phyloP scores from a whole-genome alignment of 345 rosid species.

The Schrenkiella parvula region DNA sequence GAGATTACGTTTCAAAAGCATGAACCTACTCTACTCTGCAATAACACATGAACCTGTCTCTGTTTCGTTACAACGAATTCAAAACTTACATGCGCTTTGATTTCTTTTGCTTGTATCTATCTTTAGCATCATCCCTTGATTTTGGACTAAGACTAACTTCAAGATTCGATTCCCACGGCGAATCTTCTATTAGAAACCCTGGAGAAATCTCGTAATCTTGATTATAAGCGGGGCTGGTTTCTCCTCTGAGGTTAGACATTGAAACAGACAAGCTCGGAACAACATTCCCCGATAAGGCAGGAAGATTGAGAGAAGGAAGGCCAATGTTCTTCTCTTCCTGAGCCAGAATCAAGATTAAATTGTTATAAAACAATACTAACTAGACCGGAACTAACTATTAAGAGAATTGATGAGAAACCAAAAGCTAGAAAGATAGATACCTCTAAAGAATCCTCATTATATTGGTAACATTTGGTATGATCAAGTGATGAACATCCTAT shows the following conservation, averaged over 20 bases:
- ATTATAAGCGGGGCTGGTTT: conserved; percentile 49
- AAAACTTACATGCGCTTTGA: conserved; percentile 57
- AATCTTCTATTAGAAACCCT: conserved; percentile 43
- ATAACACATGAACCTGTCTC: background rate
- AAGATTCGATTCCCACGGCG: conserved; percentile 64
- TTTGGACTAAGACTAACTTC: conserved; percentile 49
- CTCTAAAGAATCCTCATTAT: conserved; percentile 27
- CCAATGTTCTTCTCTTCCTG: conserved; percentile 35
- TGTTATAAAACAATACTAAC: background rate
- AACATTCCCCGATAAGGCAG: conserved; percentile 34
- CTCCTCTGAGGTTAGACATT: conserved; percentile 56
- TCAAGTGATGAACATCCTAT: conserved; percentile 18
- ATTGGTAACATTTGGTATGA: conserved; percentile 31
- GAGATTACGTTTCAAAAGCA: background rate
- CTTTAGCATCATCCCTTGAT: conserved; percentile 69
- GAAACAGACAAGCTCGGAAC: conserved; percentile 52
- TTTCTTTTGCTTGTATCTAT: conserved; percentile 82
- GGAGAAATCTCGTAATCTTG: conserved; percentile 65
- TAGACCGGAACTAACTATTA: background rate
- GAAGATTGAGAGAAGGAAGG: conserved; percentile 23
- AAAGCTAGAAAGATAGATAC: background rate
- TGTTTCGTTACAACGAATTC: background rate
- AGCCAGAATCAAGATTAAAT: background rate
- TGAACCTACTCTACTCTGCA: background rate
- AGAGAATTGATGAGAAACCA: background rate